Evolutionary conservation across 805 yeast genomes (phyloP).

Genomic region (Myxozyma kluyveri): DNA sequence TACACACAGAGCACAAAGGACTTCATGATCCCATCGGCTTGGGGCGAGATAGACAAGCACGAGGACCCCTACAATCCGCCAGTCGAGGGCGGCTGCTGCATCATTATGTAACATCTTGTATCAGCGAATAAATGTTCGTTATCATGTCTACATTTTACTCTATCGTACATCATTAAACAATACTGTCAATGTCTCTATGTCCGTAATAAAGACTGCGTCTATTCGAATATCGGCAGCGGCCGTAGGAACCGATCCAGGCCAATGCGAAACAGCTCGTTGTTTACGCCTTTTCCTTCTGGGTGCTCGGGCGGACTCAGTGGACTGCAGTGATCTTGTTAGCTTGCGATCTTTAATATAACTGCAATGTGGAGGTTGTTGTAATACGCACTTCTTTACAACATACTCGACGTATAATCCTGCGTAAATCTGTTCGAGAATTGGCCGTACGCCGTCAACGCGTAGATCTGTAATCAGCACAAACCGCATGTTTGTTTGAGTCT

Average conservation of each 20-base stretch:
- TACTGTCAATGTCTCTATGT: background rate
- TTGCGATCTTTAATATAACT: too few species aligned
- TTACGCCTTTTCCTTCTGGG: conserved; percentile 50
- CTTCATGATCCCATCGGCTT: conserved; percentile 27
- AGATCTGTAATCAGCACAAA: conserved; percentile 73
- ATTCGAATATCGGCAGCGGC: conserved; percentile 30
- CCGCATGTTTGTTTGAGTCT: conserved; percentile 74
- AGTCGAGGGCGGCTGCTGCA: conserved; percentile 18
- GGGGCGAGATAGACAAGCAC: conserved; percentile 26
- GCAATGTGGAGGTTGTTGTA: too few species aligned
- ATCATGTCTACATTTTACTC: background rate
- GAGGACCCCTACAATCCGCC: conserved; percentile 30
- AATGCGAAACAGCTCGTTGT: conserved; percentile 54
- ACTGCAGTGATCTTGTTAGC: conserved; percentile 22
- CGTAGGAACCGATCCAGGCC: conserved; percentile 52
- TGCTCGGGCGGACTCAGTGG: conserved; percentile 61
- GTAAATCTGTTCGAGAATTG: conserved; percentile 58
- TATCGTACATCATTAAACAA: background rate
- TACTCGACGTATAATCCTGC: conserved; percentile 55
- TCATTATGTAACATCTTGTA: conserved; percentile 8
- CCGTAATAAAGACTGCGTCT: background rate
- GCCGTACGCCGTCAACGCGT: conserved; percentile 52
- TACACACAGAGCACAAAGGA: conserved; percentile 27
- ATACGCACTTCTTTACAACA: conserved; percentile 54
- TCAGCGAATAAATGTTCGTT: background rate